These are phyloP conservation scores for Hypoxylon sp. DNA, from an alignment of 2,329 filamentous ascomycete species.

Conservation along the genomic window DNA sequence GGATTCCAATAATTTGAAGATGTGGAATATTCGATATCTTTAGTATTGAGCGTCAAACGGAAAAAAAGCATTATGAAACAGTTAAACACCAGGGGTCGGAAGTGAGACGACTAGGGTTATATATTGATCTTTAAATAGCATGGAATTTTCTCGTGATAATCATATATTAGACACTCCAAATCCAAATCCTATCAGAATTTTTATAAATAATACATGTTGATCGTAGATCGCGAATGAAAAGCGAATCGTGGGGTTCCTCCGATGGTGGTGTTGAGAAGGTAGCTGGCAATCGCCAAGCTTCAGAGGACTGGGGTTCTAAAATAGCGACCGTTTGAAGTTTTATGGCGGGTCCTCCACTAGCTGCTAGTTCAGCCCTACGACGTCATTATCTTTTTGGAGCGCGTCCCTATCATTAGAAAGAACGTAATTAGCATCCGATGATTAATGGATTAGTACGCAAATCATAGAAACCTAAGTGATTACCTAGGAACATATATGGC, in stretches of 20 bases:
- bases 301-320: constrained; percentile 16
- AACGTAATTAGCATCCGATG: neutral
- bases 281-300: constrained; percentile 25
- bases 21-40: neutral
- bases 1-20: neutral
- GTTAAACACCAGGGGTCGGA: neutral
- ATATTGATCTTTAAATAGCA: neutral
- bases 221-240: constrained; percentile 11
- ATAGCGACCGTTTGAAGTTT: too few species aligned
- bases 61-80: constrained; percentile 25
- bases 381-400: constrained; percentile 7
- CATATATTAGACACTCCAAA: neutral
- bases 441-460: neutral
- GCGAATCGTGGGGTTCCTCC: constrained; percentile 9
- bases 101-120: constrained; percentile 11
- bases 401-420: neutral
- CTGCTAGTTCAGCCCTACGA: constrained; percentile 27
- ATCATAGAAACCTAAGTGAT: neutral
- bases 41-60: constrained; percentile 26
- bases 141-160: neutral
- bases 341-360: too few species aligned
- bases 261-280: constrained; percentile 19
- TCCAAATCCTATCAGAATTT: neutral
- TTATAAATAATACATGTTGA: neutral
- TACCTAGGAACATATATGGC: neutral